These are phyloP conservation scores for Trypanosoma grayi DNA, from an alignment of 208 protist genomes.

Conservation along the genomic window DNA sequence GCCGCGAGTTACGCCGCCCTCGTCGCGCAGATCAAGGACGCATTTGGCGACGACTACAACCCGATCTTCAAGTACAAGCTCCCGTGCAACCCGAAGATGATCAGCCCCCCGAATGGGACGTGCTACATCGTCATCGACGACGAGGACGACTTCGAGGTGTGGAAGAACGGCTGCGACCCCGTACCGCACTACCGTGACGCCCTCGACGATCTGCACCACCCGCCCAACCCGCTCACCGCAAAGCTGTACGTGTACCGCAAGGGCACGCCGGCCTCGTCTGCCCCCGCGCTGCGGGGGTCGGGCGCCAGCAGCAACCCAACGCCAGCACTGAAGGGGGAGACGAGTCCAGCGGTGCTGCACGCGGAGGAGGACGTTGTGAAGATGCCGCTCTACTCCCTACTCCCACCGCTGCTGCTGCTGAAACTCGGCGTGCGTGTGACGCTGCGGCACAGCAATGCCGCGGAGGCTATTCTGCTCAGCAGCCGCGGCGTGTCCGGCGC, in stretches of 20 bases:
- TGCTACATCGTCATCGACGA: slow-evolving; percentile 40
- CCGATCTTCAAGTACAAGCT: slow-evolving; percentile 50
- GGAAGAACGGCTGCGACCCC: slow-evolving; percentile 28
- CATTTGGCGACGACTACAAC: slow-evolving; percentile 28
- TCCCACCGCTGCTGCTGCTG: slow-evolving; percentile 22
- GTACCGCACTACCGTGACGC: slow-evolving; percentile 19
- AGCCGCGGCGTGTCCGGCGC: slow-evolving; percentile 13
- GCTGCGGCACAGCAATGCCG: slow-evolving; percentile 32
- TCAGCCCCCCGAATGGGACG: slow-evolving; percentile 25
- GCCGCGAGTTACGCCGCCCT: slow-evolving; percentile 26
- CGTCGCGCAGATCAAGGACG: slow-evolving; percentile 24
- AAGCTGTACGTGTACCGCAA: slow-evolving; percentile 35
- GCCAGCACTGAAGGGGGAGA: not conserved
- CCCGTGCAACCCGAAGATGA: slow-evolving; percentile 19
- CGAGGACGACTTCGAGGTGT: slow-evolving; percentile 41
- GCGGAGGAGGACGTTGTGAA: slow-evolving; percentile 30
- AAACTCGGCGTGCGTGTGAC: slow-evolving; percentile 30
- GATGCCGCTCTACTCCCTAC: slow-evolving; percentile 27
- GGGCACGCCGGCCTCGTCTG: slow-evolving; percentile 4
- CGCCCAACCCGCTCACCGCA: slow-evolving; percentile 22
- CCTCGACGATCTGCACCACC: slow-evolving; percentile 25
- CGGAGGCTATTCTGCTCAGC: slow-evolving; percentile 33
- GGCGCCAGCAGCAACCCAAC: not conserved
- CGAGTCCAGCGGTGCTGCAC: slow-evolving; percentile 29
- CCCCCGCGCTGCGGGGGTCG: not conserved